phyloP scores from a whole-genome alignment of 1,284 basidiomycete species.

The Microbotryum silenes-acaulis region DNA sequence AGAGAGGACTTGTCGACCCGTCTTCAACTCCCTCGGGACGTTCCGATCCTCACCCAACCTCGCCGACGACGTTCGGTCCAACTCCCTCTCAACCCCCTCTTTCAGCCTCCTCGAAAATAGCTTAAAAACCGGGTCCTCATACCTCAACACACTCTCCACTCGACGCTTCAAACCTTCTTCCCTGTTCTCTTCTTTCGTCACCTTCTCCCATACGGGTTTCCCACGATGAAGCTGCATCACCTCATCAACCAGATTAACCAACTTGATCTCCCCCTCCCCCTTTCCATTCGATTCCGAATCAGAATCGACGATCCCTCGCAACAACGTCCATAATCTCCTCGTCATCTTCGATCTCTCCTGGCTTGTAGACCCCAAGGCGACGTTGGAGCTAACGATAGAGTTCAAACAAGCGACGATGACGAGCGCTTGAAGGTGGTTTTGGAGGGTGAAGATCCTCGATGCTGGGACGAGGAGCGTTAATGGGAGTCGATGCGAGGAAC shows the following conservation, averaged over 20 bases:
- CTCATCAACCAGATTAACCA: constrained; percentile 23
- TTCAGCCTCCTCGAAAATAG: constrained; percentile 54
- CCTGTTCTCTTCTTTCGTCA: constrained; percentile 38
- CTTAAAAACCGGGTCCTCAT: constrained; percentile 57
- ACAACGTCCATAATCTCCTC: constrained; percentile 56
- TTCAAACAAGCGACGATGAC: constrained; percentile 56
- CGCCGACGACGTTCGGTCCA: too few species aligned
- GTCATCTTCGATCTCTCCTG: not conserved
- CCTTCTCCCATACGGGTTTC: too few species aligned
- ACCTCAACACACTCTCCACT: constrained; percentile 54
- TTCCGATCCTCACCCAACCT: too few species aligned
- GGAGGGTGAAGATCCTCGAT: constrained; percentile 51
- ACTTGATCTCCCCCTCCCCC: not conserved
- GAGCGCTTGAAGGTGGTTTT: constrained; percentile 63
- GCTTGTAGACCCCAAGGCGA: constrained; percentile 32
- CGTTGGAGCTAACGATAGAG: constrained; percentile 47
- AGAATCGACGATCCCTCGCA: constrained; percentile 52
- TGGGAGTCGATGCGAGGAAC: too few species aligned
- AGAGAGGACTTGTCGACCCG: too few species aligned
- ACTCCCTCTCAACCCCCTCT: constrained; percentile 42
- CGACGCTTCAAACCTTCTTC: constrained; percentile 51
- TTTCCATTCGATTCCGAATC: constrained; percentile 34
- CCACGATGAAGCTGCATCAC: too few species aligned
- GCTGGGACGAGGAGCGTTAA: constrained; percentile 49
- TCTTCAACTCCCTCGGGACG: too few species aligned